Base-by-base conservation (phyloP, 1,284 basidiomycete species). In the Ganoderma lingzhi region DNA sequence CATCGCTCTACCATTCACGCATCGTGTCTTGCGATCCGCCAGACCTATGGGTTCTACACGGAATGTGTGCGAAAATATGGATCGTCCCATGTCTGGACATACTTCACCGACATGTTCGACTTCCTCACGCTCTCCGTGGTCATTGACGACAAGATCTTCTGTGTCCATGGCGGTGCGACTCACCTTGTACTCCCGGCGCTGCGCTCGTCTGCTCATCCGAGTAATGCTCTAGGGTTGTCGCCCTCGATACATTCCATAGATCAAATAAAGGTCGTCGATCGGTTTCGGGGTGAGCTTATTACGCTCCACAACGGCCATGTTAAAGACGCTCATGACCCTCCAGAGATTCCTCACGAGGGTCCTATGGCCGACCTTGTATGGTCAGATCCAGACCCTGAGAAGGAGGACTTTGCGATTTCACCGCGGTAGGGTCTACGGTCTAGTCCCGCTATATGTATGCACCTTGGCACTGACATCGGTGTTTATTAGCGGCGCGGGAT, bases 71-170 rank as follows among this genome's bases (percentile, higher is more conserved):
- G 97, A 63, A 99, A 99, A 84, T 99, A 99, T 78, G 97, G 97
- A 68, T 93, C 94, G 3, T 91, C 96, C 35, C 94, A 95, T 76
- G 97, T 99, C 51, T 99, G 98, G 98, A 97, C 96, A 48, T 99
- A 99, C 82, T 99, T 99, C 79, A 99, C 98, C 70, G 98, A 99
- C 84, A 99, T 99, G 98, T 99, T 99, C 82, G 98, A 99, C 86
- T 99, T 97, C 82, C 83, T 99, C 73, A 99, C 98, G 8, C 86
- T 99, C 63, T 96, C 95, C 45, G 97, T 98, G 68, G 97, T 99
- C 70, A 99, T 99, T 77, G 98, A 99, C 83, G 96, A 99, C 84
- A 93, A 93, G 78, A 99, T 99, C 86, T 99, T 99, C 81, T 99
- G 98, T 78, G 97, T 99, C 3, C 97, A 99, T 77, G 97, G 97